A percentile compares a stretch with the other conserved stretches of the same genome.
These are phyloP conservation scores for Penicillium frequentans DNA, from an alignment of 2,329 filamentous ascomycete species.

Conservation along the genomic window DNA sequence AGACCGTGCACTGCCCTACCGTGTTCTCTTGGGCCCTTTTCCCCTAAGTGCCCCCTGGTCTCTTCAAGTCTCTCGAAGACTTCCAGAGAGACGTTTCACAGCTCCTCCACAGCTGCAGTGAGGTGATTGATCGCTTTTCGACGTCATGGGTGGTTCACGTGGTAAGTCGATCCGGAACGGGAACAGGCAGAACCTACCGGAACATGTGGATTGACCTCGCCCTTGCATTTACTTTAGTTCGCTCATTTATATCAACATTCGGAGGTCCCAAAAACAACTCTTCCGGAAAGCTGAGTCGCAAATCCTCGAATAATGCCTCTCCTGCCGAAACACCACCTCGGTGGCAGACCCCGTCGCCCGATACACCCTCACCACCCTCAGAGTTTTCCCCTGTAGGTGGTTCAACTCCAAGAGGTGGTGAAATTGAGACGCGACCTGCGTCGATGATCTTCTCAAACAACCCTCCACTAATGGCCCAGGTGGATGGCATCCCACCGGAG, in stretches of 20 bases:
- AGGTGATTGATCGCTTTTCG: constrained; percentile 9
- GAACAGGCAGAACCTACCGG: background rate
- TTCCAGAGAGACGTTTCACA: constrained; percentile 6
- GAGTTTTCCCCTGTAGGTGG: constrained; percentile 39
- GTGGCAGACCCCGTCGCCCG: constrained; percentile 35
- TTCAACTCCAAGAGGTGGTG: constrained; percentile 46
- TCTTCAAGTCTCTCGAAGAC: background rate
- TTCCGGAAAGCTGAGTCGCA: constrained; percentile 40
- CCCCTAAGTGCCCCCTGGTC: constrained; percentile 5
- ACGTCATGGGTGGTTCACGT: constrained; percentile 40
- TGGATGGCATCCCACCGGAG: constrained; percentile 84
- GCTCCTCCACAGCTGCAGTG: background rate
- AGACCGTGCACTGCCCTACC: constrained; percentile 12
- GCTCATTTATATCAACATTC: constrained; percentile 77
- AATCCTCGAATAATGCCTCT: constrained; percentile 24
- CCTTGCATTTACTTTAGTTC: constrained; percentile 56
- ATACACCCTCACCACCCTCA: constrained; percentile 35
- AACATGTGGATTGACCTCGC: constrained; percentile 5
- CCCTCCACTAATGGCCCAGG: constrained; percentile 81
- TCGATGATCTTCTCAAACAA: constrained; percentile 87
- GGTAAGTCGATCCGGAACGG: constrained; percentile 31
- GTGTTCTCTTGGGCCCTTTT: constrained; percentile 15
- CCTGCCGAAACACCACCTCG: constrained; percentile 25
- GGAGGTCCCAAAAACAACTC: constrained; percentile 30
- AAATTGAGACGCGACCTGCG: constrained; percentile 66